phyloP scores from a whole-genome alignment of 75 land plant species.

The Selaginella tamariscina region DNA sequence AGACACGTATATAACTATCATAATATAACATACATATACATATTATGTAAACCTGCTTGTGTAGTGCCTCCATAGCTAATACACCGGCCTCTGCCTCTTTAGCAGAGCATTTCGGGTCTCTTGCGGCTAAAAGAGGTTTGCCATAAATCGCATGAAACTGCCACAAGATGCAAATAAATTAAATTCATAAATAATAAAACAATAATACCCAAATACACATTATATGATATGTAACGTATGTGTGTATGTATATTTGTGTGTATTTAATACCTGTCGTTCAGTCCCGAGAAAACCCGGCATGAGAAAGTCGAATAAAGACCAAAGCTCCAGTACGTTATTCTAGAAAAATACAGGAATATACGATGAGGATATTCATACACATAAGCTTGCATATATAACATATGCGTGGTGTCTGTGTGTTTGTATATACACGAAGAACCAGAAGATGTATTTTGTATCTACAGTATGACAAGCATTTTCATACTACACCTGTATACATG shows the following conservation, averaged over 20 bases:
- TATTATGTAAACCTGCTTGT: constrained; percentile 62
- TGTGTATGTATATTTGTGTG: no score
- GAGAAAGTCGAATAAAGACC: constrained; percentile 99
- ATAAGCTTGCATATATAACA: no score
- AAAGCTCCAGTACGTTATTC: constrained; percentile 94
- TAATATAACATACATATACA: neutral
- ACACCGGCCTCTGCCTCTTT: constrained; percentile 97
- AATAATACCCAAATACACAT: no score
- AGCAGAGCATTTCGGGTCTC: constrained; percentile 89
- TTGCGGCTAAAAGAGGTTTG: constrained; percentile 74
- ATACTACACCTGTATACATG: no score
- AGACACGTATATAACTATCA: neutral
- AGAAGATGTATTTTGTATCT: no score
- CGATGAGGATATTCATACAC: no score
- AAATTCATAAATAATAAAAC: neutral
- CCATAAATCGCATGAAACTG: constrained; percentile 96
- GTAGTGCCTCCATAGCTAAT: constrained; percentile 98
- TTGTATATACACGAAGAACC: no score
- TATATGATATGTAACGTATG: no score
- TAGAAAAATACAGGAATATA: no score
- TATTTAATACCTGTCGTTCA: constrained; percentile 93
- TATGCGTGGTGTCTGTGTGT: no score
- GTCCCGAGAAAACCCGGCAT: constrained; percentile 99
- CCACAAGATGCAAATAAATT: neutral
- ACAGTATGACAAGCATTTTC: no score